A percentile compares a stretch with the other conserved stretches of the same genome.
Evolutionary conservation across 2,329 filamentous ascomycete genomes (phyloP).

Genomic region (Colletotrichum liriopes): DNA sequence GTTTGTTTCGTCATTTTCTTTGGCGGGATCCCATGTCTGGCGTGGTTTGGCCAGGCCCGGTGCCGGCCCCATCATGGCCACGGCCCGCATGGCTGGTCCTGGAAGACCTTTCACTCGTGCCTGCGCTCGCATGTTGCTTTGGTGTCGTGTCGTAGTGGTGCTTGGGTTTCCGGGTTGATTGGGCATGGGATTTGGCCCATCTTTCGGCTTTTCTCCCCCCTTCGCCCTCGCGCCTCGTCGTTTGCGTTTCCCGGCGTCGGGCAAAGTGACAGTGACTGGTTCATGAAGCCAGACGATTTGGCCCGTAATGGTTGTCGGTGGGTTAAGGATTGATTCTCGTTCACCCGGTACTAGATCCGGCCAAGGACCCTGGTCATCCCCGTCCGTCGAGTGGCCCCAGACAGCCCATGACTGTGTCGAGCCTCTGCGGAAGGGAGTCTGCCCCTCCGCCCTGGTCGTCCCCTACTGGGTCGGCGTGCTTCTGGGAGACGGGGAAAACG

Average conservation of each 20-base stretch:
- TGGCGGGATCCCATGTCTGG: conserved; percentile 41
- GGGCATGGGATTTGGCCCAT: conserved; percentile 13
- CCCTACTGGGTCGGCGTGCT: background rate
- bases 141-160: conserved; percentile 11
- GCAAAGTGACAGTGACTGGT: conserved; percentile 1
- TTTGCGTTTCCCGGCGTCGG: background rate
- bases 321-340: conserved; percentile 29
- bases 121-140: conserved; percentile 21
- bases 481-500: background rate
- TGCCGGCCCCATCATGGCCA: conserved; percentile 28
- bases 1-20: conserved; percentile 35
- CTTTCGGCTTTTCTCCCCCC: background rate
- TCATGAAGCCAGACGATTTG: conserved; percentile 24
- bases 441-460: conserved; percentile 5
- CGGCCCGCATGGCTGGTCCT: conserved; percentile 39
- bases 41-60: conserved; percentile 27
- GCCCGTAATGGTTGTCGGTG: conserved; percentile 14
- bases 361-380: conserved; percentile 35
- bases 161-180: conserved; percentile 23
- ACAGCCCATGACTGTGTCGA: conserved; percentile 29
- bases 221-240: background rate
- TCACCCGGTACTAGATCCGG: conserved; percentile 15
- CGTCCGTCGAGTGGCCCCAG: conserved; percentile 33
- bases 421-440: conserved; percentile 32
- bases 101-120: conserved; percentile 20